phyloP scores from a whole-genome alignment of 73 alveolate species.

The Tetrahymena borealis region DNA sequence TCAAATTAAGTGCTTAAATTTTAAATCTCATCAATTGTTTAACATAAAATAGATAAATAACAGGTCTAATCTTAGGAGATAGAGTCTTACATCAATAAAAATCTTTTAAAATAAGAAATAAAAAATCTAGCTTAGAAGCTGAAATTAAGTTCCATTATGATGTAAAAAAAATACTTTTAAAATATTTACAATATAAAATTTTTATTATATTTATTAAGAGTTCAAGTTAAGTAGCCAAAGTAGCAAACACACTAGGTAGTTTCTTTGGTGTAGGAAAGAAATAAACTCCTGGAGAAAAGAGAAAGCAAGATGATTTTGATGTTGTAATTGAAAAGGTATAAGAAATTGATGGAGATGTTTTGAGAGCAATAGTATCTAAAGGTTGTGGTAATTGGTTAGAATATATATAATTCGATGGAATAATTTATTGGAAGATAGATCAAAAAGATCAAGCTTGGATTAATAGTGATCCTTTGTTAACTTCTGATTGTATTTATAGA shows the following conservation, averaged over 20 bases:
- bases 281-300: neutral
- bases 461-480: neutral
- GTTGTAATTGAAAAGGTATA: neutral
- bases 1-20: neutral
- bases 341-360: neutral
- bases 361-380: neutral
- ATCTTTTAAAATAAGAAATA: neutral
- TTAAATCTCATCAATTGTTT: too few relatives aligned
- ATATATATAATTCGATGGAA: neutral
- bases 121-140: neutral
- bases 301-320: neutral
- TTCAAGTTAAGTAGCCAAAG: neutral
- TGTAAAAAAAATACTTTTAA: neutral
- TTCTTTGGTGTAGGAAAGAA: neutral
- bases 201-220: neutral
- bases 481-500: neutral
- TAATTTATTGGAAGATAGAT: neutral
- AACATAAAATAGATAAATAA: neutral
- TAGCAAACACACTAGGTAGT: neutral
- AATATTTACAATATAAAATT: neutral
- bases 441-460: neutral
- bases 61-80: neutral
- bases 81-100: neutral
- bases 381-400: neutral
- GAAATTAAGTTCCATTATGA: neutral